These are phyloP conservation scores for Fusarium sp. DNA, from an alignment of 2,329 filamentous ascomycete genomes.

Conservation along the genomic window DNA sequence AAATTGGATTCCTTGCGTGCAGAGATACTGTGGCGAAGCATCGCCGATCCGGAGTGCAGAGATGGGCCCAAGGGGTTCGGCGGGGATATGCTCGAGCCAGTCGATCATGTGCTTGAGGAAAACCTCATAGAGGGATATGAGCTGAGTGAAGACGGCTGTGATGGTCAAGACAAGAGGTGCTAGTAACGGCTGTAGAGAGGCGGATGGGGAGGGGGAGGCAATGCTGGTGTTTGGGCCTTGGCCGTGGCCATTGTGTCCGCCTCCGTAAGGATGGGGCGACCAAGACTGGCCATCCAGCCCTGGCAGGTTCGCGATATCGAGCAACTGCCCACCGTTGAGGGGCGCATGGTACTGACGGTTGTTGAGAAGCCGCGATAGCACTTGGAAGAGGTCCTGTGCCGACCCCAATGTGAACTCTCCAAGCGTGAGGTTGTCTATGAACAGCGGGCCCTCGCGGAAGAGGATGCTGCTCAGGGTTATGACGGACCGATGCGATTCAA, in stretches of 20 bases:
- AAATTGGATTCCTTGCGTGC: neutral
- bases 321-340: neutral
- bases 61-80: neutral
- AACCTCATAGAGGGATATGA: neutral
- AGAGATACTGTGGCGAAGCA: neutral
- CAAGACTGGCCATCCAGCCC: neutral
- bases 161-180: neutral
- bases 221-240: too few species aligned
- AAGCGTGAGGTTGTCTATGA: neutral
- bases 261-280: neutral
- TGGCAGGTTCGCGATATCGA: neutral
- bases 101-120: neutral
- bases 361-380: neutral
- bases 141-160: neutral
- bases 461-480: neutral
- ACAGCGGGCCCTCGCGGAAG: neutral
- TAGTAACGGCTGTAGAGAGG: neutral
- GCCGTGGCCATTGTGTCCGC: neutral
- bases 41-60: neutral
- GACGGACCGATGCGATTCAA: neutral
- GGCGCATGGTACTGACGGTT: neutral
- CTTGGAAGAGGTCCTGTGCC: neutral
- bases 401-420: neutral
- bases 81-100: neutral
- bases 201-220: neutral